Evolutionary conservation across 1,139 yeast genomes (phyloP), one percentile per base, ranked within the genome.

Genomic region (Scheffersomyces titani): DNA sequence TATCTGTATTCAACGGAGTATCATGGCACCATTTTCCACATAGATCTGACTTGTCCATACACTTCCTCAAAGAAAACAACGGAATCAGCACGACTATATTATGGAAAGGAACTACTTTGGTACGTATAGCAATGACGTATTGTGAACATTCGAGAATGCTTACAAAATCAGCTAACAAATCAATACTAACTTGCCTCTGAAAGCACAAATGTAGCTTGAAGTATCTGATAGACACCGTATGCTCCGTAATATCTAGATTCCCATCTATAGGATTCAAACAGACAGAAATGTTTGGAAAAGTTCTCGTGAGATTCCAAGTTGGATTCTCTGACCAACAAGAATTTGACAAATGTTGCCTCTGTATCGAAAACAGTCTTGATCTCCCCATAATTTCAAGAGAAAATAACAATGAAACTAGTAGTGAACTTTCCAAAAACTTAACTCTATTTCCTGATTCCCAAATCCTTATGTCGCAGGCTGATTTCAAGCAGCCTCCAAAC

Each of bases 21-120:
- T 20, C 20, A 9, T 72, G 76, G 76, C 56, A 57, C 50, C 75
- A 71, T 53, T 68, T 61, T 49, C 76, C 76, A 2, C 74, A 71
- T 47, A 55, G 75, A 40, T 57, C 72, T 9, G 71, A 68, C 46
- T 49, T 72, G 19, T 61, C 66, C 5, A 59, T 70, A 13, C 64
- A 62, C 49, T 64, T 71, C 49, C 55, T 64, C 22, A 51, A 56
- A 20, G 51, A 53, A 9, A 49, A 2, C 5, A 48, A 55, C 46
- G 61, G 61, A 44, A 57, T 57, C 5, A 51, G 52, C n/a, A 61
- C 61, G 16, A 54, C 57, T 19, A 56, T 65, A n/a, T 55, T 54
- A 24, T 71, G 74, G 74, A 69, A 63, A 52, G 70, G 69, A 1
- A 60, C 66, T 3, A 59, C 60, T 7, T 56, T 69, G 50, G 73